A percentile compares a stretch with the other conserved stretches of the same genome.
Conservation (phyloP, 306 rosid species). For the Quercus bicolor region DNA sequence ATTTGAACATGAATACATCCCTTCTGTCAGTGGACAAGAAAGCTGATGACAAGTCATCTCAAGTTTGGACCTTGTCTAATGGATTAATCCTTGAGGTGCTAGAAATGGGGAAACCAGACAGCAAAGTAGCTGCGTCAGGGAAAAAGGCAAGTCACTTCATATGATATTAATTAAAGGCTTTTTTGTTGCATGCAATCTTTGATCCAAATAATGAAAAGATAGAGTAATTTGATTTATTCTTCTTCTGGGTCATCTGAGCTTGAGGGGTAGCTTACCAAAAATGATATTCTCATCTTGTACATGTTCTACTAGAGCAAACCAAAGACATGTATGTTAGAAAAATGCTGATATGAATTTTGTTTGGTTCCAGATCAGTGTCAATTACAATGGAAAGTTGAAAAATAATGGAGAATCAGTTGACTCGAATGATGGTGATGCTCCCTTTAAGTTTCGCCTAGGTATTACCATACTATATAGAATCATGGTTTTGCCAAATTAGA, state of each 20-base stretch:
- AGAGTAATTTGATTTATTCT: neutral
- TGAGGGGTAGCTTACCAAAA: neutral
- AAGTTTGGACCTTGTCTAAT: conserved; percentile 43
- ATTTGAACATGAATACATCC: conserved; percentile 27
- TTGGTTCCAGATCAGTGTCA: conserved; percentile 62
- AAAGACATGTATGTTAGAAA: neutral
- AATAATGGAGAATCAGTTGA: conserved; percentile 51
- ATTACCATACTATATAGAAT: conserved; percentile 3
- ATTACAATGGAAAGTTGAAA: conserved; percentile 64
- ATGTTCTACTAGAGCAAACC: neutral
- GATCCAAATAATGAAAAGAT: neutral
- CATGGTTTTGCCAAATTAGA: neutral
- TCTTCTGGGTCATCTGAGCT: too few species aligned
- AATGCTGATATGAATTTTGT: conserved; percentile 6
- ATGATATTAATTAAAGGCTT: neutral
- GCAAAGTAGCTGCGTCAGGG: conserved; percentile 62
- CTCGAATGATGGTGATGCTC: conserved; percentile 41
- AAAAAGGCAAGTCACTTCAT: conserved; percentile 51
- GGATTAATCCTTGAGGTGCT: conserved; percentile 62
- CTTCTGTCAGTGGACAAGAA: conserved; percentile 25
- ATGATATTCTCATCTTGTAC: neutral
- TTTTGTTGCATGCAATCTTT: neutral
- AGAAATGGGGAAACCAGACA: conserved; percentile 53
- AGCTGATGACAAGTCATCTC: conserved; percentile 30
- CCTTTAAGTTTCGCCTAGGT: conserved; percentile 87